A percentile compares a stretch with the other conserved stretches of the same genome.
These are phyloP conservation scores for Calocybe indica DNA, from an alignment of 768 basidiomycete species.

Conservation along the genomic window DNA sequence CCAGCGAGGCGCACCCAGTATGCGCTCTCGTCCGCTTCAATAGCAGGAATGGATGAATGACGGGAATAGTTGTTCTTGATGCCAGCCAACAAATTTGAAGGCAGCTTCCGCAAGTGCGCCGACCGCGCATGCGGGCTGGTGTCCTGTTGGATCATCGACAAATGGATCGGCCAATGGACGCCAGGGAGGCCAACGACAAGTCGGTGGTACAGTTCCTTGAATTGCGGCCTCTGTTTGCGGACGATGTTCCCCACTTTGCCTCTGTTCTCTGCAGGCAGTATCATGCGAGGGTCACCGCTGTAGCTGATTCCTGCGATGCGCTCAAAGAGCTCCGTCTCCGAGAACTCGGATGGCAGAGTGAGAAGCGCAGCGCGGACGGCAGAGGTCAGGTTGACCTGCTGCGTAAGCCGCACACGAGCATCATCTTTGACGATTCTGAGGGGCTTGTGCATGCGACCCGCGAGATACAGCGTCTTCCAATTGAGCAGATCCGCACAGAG, in stretches of 20 bases:
- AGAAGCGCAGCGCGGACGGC: conserved; percentile 89
- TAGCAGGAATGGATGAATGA: conserved; percentile 18
- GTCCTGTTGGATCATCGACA: conserved; percentile 67
- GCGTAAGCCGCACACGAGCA: conserved; percentile 84
- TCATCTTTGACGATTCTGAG: conserved; percentile 90
- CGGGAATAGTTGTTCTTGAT: conserved; percentile 49
- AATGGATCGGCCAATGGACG: conserved; percentile 60
- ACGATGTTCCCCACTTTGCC: conserved; percentile 95
- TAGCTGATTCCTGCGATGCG: conserved; percentile 86
- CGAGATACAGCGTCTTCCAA: conserved; percentile 91
- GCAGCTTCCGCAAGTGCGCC: conserved; percentile 74
- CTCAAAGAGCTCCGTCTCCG: conserved; percentile 78
- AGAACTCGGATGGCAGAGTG: conserved; percentile 76
- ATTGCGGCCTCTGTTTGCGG: conserved; percentile 71
- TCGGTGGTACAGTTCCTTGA: conserved; percentile 81
- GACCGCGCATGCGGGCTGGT: conserved; percentile 58
- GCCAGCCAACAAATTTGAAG: conserved; percentile 53
- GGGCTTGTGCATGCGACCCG: conserved; percentile 97
- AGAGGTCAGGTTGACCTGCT: conserved; percentile 89
- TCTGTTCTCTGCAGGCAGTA: conserved; percentile 91
- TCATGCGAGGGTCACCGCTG: conserved; percentile 88
- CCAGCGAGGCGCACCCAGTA: conserved; percentile 73
- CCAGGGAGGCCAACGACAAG: conserved; percentile 76
- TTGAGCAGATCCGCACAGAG: conserved; percentile 87
- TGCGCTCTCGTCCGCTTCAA: conserved; percentile 63